Conservation (phyloP, 2,329 filamentous ascomycete genomes). For the Apiospora pterosperma region DNA sequence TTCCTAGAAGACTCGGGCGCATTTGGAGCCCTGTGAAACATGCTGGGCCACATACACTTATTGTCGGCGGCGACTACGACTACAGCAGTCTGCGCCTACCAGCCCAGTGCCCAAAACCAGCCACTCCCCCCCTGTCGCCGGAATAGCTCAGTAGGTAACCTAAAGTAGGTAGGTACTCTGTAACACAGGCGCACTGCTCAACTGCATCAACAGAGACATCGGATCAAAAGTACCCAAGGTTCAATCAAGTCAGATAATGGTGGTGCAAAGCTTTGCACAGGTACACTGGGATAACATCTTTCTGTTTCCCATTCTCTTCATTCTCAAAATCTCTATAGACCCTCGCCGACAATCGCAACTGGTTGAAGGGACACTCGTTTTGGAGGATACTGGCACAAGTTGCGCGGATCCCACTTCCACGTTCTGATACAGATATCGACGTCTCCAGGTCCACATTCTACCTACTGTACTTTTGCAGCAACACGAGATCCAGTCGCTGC, state of each 20-base stretch:
- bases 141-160: too few relatives aligned
- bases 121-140: background rate
- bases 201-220: background rate
- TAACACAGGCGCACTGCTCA: background rate
- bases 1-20: background rate
- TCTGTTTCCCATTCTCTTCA: background rate
- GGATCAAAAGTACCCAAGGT: background rate
- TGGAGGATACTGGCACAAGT: background rate
- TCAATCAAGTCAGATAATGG: background rate
- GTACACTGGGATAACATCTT: background rate
- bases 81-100: background rate
- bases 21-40: background rate
- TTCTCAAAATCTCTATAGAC: background rate
- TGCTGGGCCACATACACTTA: background rate
- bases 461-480: background rate
- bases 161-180: too few relatives aligned
- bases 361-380: conserved; percentile 1
- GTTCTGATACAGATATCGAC: background rate
- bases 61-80: too few relatives aligned
- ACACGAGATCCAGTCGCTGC: background rate
- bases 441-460: background rate
- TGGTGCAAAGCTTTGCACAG: background rate
- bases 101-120: background rate
- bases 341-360: background rate
- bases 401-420: background rate